Conservation (phyloP, 371 early-diverging fungal species). For the Circinella umbellata region DNA sequence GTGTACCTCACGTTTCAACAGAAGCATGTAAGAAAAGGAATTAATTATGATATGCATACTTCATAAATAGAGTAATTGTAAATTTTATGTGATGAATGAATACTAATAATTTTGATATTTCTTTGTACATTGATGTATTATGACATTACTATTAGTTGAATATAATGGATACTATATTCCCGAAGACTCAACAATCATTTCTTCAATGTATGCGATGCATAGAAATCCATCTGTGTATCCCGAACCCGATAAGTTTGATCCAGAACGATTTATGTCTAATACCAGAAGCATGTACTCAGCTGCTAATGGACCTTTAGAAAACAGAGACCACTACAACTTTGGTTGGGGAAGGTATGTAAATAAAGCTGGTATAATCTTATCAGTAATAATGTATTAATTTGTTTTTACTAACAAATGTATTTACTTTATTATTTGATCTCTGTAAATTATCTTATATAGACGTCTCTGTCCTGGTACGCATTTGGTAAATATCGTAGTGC, state of each 20-base stretch:
- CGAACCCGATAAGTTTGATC: constrained; percentile 21
- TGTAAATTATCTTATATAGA: not conserved
- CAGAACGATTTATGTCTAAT: constrained; percentile 20
- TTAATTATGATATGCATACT: not conserved
- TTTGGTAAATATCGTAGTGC: constrained; percentile 4
- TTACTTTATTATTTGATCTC: not conserved
- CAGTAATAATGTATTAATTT: no score
- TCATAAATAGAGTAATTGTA: not conserved
- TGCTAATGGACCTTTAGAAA: constrained; percentile 17
- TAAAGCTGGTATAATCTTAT: no score
- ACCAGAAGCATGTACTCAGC: constrained; percentile 19
- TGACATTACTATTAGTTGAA: not conserved
- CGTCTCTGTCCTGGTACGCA: constrained; percentile 19
- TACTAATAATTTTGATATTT: not conserved
- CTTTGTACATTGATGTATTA: no score
- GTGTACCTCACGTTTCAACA: constrained; percentile 21
- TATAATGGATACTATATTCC: constrained; percentile 19
- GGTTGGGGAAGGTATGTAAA: constrained; percentile 23
- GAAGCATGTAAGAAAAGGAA: constrained; percentile 14
- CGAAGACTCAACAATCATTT: constrained; percentile 6
- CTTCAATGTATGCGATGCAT: constrained; percentile 24
- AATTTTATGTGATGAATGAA: not conserved
- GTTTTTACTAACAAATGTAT: no score
- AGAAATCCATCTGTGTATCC: constrained; percentile 14
- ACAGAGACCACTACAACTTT: constrained; percentile 27